Evolutionary conservation across 805 yeast genomes (phyloP), one percentile per base, ranked within the genome.

Genomic region (Pichia phayaonensis): DNA sequence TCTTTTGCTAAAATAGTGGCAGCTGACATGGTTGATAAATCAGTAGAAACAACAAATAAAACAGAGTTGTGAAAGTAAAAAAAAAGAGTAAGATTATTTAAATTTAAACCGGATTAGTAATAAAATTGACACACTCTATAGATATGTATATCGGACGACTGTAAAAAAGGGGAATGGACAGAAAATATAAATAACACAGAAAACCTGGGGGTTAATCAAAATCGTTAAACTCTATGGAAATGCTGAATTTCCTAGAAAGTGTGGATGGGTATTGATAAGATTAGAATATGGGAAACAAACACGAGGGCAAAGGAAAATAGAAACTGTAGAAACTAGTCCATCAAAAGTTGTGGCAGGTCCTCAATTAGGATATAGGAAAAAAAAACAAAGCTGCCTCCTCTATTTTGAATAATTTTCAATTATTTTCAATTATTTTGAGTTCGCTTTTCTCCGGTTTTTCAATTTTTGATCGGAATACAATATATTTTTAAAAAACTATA

Each of bases 1-100:
- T 64, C 68, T 65, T 61, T 73, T 66, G 54, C 75, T 67, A 64
- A 52, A 12, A 63, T 55, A 4, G 60, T 61, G 3, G 66, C 61
- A 5, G 66, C 59, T 29, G 61, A 59, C 62, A 62, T 61, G 4
- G 7, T 34, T 34, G 18, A 7, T 34, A 11, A 34, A 8, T n/a
- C 16, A n/a, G n/a, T 16, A 29, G n/a, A 6, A n/a, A 34, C 7
- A n/a, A 16, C 10, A 34, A 2, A 34, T 34, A 7, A 34, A 8
- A 34, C 11, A 6, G 11, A 34, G n/a, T 3, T 29, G 4, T 13
- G 12, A 11, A n/a, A 7, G 38, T 34, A 6, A n/a, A 34, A 34
- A 34, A 13, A 3, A 12, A 29, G 7, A 13, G 12, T 29, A 15
- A 15, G n/a, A 13, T 29, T 6, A 3, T 10, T 12, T 16, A n/a